Conservation (phyloP, 495 filamentous ascomycete genomes). For the Peziza echinospora region DNA sequence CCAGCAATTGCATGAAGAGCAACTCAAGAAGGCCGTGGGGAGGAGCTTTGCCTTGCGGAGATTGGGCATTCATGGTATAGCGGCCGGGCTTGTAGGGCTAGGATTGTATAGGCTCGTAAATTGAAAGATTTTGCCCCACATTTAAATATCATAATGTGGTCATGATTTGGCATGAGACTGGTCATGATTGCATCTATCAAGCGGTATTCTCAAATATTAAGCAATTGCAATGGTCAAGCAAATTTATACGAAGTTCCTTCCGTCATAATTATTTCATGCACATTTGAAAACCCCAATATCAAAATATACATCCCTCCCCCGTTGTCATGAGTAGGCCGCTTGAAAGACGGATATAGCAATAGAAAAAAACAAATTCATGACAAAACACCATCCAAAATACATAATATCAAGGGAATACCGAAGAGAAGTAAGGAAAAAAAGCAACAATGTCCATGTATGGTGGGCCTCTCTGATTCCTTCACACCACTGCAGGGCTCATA, state of each 20-base stretch:
- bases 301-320: neutral
- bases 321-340: neutral
- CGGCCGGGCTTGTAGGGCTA: conserved; percentile 13
- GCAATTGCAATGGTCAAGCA: no score
- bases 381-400: neutral
- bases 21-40: conserved; percentile 35
- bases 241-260: no score
- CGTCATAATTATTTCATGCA: no score
- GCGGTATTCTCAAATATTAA: no score
- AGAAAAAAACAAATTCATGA: neutral
- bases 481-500: no score
- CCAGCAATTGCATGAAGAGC: conserved; percentile 46
- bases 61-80: conserved; percentile 15
- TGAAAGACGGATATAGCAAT: neutral
- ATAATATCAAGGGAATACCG: neutral
- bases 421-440: neutral
- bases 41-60: conserved; percentile 32
- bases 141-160: no score
- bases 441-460: neutral
- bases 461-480: neutral
- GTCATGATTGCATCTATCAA: no score
- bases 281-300: neutral
- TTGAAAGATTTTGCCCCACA: no score
- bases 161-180: no score
- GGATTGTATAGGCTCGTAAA: conserved; percentile 15